Evolutionary conservation across 257 asterid species (phyloP), one percentile per base, ranked within the genome.

Genomic region (Solanum virginianum): DNA sequence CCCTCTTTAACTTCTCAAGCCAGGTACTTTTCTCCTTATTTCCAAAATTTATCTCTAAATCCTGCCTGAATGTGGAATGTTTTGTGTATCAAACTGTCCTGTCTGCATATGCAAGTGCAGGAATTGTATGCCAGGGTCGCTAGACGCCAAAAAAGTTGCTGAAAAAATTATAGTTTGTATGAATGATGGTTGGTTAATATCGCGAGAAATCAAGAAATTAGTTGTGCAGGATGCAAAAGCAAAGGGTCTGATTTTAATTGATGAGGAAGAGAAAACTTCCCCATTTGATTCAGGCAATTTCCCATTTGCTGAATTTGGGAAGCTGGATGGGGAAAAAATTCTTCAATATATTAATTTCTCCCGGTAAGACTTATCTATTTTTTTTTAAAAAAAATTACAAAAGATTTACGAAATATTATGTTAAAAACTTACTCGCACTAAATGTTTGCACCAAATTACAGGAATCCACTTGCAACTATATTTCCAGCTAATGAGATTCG

Each of bases 81-180:
- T 29, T 65, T 65, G 72, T 29, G n/a, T 20, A 13, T 63, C 18
- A 0, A 16, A 26, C 5, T 63, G 5, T 63, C 29, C 3, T n/a
- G 29, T 36, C 1, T 29, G 75, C 22, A 18, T 10, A 18, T 62
- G 49, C 8, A 43, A 87, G 89, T 85, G 89, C 86, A 94, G 98
- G 92, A 89, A 89, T 86, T 94, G 98, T 88, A 53, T 87, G 53
- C 97, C 95, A 9, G 97, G 97, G 29, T 89, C 98, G 4, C 45
- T 94, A 41, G 93, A 94, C 56, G n/a, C 85, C 10, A 88, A 75
- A 47, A 92, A 90, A 86, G 93, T 89, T 55, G 89, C 86, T 0
- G 97, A 97, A 4, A 94, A 92, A 88, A 89, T 94, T 15, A 83
- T 94, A 4, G 94, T 94, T 5, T 94, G 98, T 59, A 57, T 88